Base-by-base conservation (phyloP, 768 basidiomycete genomes). In the Amylocystis lapponica region DNA sequence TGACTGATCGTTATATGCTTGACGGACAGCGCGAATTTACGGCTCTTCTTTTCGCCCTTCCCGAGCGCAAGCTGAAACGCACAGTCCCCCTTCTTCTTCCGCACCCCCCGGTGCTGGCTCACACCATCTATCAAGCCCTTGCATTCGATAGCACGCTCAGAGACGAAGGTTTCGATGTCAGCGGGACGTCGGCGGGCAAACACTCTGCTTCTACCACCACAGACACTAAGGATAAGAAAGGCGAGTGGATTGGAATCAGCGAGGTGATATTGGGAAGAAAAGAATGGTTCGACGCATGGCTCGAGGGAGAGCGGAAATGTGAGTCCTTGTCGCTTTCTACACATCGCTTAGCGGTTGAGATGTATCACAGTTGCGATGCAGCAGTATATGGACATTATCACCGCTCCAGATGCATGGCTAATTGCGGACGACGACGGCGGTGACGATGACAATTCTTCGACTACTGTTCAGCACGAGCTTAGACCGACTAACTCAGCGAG, bases 71-170 rank as follows among this genome's bases (percentile, higher is more conserved):
- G 54, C 68, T 98, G 11, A 74, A 70, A 31, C 79, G 76, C 34
- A 83, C 87, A 0, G 69, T 93, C 27, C 87, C 92, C 0, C 59
- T 74, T 16, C 64, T 98, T 10, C 66, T 98, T 4, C 65, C 78
- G 2, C 80, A 83, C 51, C 88, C 96, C 0, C 79, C 92, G 0
- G 65, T 98, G 17, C 70, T 99, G 6, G 96, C 96, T 2, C 95
- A 99, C 57, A 97, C 93, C 1, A 85, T 98, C 36, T 95, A 95
- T 59, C 91, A 98, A 61, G 79, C 93, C 0, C 68, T 98, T 3
- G 63, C 81, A 0, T 99, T 98, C 51, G 96, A 99, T 62, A 78
- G 82, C 21, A 72, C 81, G 17, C 57, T 97, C 27, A 65, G 69
- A 14, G 86, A 86, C 50, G 78, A 81, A 59, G 88, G 85, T 0